Evolutionary conservation across 2,329 filamentous ascomycete species (phyloP).

Genomic region (Zymoseptoria tritici): DNA sequence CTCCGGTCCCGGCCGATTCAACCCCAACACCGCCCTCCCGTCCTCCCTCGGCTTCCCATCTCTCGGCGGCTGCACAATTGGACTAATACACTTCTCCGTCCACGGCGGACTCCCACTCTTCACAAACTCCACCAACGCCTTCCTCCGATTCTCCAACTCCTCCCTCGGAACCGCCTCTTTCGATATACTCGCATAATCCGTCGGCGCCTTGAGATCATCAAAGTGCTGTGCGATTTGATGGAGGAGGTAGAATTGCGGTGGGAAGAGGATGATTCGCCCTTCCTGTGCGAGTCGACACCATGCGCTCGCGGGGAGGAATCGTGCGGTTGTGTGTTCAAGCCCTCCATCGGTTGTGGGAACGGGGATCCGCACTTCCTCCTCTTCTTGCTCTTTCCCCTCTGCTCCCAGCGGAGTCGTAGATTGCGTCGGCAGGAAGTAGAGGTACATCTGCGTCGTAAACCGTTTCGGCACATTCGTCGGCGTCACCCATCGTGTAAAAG

Average conservation of each 20-base stretch:
- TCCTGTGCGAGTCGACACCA: conserved; percentile 61
- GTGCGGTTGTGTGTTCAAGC: conserved; percentile 64
- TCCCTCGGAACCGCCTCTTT: conserved; percentile 21
- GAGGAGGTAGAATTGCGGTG: conserved; percentile 76
- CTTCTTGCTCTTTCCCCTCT: conserved; percentile 21
- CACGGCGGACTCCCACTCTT: conserved; percentile 34
- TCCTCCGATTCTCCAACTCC: conserved; percentile 44
- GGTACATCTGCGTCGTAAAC: conserved; percentile 94
- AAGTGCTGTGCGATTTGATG: conserved; percentile 37
- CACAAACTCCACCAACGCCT: conserved; percentile 50
- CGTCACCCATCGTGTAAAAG: conserved; percentile 90
- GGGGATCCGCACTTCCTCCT: conserved; percentile 52
- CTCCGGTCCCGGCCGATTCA: conserved; percentile 51
- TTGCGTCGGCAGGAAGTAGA: conserved; percentile 68
- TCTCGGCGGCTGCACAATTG: conserved; percentile 31
- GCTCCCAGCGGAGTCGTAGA: conserved; percentile 29
- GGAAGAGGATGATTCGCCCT: conserved; percentile 75
- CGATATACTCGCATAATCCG: conserved; percentile 25
- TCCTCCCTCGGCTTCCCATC: conserved; percentile 38
- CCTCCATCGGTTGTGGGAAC: conserved; percentile 65
- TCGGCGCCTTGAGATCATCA: conserved; percentile 23
- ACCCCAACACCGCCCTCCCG: conserved; percentile 44
- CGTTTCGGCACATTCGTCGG: conserved; percentile 63
- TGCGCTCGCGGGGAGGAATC: conserved; percentile 60
- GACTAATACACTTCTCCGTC: conserved; percentile 38